Evolutionary conservation across 306 rosid species (phyloP), one percentile per base, ranked within the genome.

Genomic region (Albizia julibrissin): DNA sequence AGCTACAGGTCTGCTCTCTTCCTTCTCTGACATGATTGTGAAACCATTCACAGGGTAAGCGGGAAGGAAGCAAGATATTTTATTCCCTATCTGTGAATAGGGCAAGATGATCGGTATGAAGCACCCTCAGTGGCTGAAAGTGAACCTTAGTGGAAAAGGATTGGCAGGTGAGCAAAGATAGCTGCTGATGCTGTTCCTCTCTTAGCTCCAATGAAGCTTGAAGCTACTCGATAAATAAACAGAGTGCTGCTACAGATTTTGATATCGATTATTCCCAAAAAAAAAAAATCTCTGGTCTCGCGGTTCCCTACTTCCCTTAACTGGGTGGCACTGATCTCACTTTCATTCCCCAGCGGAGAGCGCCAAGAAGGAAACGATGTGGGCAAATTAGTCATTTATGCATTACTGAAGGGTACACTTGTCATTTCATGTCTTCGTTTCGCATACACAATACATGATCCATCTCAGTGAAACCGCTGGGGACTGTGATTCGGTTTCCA

Each of bases 1-100:
- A 84, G 79, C 68, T 75, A 81, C 87, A 69, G 90, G 74, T 79
- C 76, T 62, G 40, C 77, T 26, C 50, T 83, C 84, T 67, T 62
- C 68, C 29, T 85, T 77, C 66, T 73, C 59, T 80, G 80, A 81
- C 86, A 62, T 88, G 75, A 74, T 69, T 4, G 56, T 6, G 34
- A 65, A 50, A 46, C 44, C 47, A 39, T 37, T 46, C 42, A 31
- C 66, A 37, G 33, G 14, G 31, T 58, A 22, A 2, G 27, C 27
- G 27, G 27, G 13, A 56, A n/a, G 62, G 27, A n/a, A n/a, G 9
- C 62, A 4, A 56, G 27, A 7, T 56, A 56, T n/a, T 56, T 9
- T 56, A 9, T n/a, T 56, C 9, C 62, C 8, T 56, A 56, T n/a
- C 26, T 9, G 27, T 21, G 62, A 56, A 56, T 21, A 43, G 62